phyloP scores from a whole-genome alignment of 192 early-diverging fungal genomes.

The Entomortierella chlamydospora region DNA sequence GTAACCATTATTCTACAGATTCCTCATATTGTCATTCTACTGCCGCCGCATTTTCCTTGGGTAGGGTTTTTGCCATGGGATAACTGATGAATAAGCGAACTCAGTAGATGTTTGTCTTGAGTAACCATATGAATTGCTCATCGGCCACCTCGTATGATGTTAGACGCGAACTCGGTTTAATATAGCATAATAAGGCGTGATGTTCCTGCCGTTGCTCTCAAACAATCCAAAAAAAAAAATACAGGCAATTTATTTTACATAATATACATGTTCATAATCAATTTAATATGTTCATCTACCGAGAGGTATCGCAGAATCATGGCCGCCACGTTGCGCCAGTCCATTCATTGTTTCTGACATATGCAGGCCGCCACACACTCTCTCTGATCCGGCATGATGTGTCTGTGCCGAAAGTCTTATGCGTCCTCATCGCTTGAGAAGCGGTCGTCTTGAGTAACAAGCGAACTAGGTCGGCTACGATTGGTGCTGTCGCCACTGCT shows the following conservation, averaged over 20 bases:
- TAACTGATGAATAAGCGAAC: no score
- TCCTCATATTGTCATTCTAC: no score
- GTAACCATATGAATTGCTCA: no score
- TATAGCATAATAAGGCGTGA: no score
- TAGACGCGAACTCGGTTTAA: no score
- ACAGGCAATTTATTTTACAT: not conserved
- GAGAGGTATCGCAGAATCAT: not conserved
- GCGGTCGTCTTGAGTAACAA: not conserved
- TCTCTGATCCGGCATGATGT: not conserved
- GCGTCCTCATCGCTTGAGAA: not conserved
- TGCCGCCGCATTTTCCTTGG: no score
- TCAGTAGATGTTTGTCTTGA: no score
- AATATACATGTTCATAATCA: not conserved
- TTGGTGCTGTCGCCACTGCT: not conserved
- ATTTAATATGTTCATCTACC: not conserved
- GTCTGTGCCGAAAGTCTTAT: slow-evolving; percentile 5
- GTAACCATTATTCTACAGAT: no score
- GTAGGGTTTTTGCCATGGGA: no score
- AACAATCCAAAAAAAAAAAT: no score
- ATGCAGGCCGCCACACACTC: not conserved
- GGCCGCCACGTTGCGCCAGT: not conserved
- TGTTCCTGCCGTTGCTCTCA: no score
- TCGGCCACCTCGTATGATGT: no score
- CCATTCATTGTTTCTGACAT: not conserved
- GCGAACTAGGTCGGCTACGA: not conserved